Percentiles rank a stretch among this genome's conserved stretches.
Evolutionary conservation across 2,329 filamentous ascomycete species (phyloP).

Genomic region (Bipolaris zeicola): DNA sequence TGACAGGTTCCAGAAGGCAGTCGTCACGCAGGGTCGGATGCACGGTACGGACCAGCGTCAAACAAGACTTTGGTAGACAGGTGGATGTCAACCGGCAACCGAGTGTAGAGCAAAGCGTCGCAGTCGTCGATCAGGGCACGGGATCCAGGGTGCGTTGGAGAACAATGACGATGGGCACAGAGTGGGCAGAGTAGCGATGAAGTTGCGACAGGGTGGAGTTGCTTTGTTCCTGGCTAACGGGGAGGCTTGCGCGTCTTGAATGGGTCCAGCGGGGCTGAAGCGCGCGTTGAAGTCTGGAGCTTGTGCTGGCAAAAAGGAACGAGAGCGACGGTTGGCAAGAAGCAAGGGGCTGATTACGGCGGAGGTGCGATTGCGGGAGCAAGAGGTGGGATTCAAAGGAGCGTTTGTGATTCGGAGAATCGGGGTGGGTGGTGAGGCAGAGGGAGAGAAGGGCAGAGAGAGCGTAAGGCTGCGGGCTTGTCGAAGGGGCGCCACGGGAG

Average conservation of each 20-base stretch:
- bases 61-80: constrained; percentile 24
- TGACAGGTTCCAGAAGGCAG: constrained; percentile 26
- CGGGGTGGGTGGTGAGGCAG: constrained; percentile 26
- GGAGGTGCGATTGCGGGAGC: constrained; percentile 15
- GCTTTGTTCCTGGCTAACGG: constrained; percentile 33
- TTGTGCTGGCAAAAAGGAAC: constrained; percentile 15
- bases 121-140: constrained; percentile 7
- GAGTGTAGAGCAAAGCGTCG: constrained; percentile 22
- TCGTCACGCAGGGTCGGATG: constrained; percentile 27
- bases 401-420: constrained; percentile 45
- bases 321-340: constrained; percentile 18
- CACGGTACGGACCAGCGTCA: constrained; percentile 23
- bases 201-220: constrained; percentile 15
- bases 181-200: neutral
- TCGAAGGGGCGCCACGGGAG: constrained; percentile 23
- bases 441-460: constrained; percentile 7
- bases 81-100: neutral
- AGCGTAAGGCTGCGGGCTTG: constrained; percentile 40
- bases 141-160: constrained; percentile 4
- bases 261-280: constrained; percentile 17
- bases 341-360: constrained; percentile 28
- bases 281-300: constrained; percentile 10
- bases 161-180: constrained; percentile 10
- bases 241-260: constrained; percentile 30
- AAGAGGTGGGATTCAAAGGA: constrained; percentile 35